These are phyloP conservation scores for Leptographium wingfieldii DNA, from an alignment of 2,329 filamentous ascomycete genomes.

Conservation along the genomic window DNA sequence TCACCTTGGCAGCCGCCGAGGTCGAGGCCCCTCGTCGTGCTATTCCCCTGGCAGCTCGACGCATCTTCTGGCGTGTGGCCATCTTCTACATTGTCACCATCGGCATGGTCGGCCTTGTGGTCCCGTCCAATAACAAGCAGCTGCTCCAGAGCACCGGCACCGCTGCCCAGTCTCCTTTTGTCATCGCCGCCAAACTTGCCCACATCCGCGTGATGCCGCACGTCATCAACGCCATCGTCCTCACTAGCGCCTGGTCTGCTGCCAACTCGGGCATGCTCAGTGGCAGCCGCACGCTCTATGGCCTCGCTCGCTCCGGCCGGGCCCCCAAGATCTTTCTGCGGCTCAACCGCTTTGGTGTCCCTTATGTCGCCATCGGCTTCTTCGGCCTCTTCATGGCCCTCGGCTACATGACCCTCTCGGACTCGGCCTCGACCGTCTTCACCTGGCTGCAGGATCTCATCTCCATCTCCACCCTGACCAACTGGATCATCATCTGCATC, in stretches of 20 bases:
- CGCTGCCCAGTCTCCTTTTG: constrained; percentile 43
- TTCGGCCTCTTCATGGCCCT: constrained; percentile 35
- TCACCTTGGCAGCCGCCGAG: constrained; percentile 15
- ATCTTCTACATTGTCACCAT: constrained; percentile 20
- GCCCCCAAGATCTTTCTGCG: constrained; percentile 42
- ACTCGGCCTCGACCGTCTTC: constrained; percentile 15
- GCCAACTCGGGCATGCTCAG: constrained; percentile 52
- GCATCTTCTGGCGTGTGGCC: constrained; percentile 19
- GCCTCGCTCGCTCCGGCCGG: constrained; percentile 44
- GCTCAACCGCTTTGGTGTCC: constrained; percentile 37
- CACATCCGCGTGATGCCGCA: constrained; percentile 55
- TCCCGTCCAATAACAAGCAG: constrained; percentile 17
- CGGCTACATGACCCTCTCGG: constrained; percentile 35
- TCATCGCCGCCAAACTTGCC: constrained; percentile 59
- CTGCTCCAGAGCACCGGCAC: constrained; percentile 21
- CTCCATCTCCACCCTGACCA: constrained; percentile 54
- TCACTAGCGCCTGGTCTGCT: constrained; percentile 58
- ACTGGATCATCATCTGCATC: constrained; percentile 25
- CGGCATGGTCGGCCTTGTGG: constrained; percentile 17
- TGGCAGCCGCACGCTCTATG: constrained; percentile 45
- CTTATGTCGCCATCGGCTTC: constrained; percentile 41
- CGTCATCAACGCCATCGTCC: constrained; percentile 63
- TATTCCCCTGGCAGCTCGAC: constrained; percentile 11
- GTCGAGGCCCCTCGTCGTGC: constrained; percentile 10
- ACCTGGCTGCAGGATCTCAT: constrained; percentile 32